Base-by-base conservation (phyloP, 345 rosid genomes). In the Geranium brycei region DNA sequence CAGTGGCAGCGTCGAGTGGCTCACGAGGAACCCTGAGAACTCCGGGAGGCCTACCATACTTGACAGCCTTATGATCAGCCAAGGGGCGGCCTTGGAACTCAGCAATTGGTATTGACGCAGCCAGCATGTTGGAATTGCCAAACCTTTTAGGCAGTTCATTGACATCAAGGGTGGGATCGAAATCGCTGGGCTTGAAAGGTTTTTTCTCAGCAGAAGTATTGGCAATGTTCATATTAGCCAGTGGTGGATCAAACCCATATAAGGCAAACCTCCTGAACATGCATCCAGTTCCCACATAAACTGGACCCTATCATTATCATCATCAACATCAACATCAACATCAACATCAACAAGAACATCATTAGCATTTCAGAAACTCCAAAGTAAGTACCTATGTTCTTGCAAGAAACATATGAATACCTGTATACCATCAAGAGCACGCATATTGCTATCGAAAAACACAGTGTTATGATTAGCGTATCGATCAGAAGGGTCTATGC, bases 391-490 rank as follows among this genome's bases (percentile, higher is more conserved):
- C 11, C 47, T 5, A 38, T 38, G 11, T 23, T 23, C 28, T 23
- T 23, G 47, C 11, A 38, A 38, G 11, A 38, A 38, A 38, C 8
- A 38, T 5, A 38, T 38, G 47, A 17, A 41, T 63, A 87, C 97
- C 97, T 91, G 98, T 5, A 91, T 78, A 17, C 97, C 99, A 31
- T 93, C 97, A 4, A 90, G 91, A 28, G 96, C 99, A 69, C 91
- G 96, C 97, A 93, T 93, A 62, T 93, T 91, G 51, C 99, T 86
- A 19, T 93, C 99, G n/a, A 90, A 93, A 47, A 93, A 93, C 12
- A 93, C 97, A 1, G 97, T 90, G 74, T 93, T 93, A 65, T 85
- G 83, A 72, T 90, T 93, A 12, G 99, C 99, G 61, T 93, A 93
- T 72, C 97, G 77, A 69, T 93, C 96, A 61, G 95, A 86, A 68